Base-by-base conservation (phyloP, 2,329 filamentous ascomycete species). In the Scleromitrula shiraiana region DNA sequence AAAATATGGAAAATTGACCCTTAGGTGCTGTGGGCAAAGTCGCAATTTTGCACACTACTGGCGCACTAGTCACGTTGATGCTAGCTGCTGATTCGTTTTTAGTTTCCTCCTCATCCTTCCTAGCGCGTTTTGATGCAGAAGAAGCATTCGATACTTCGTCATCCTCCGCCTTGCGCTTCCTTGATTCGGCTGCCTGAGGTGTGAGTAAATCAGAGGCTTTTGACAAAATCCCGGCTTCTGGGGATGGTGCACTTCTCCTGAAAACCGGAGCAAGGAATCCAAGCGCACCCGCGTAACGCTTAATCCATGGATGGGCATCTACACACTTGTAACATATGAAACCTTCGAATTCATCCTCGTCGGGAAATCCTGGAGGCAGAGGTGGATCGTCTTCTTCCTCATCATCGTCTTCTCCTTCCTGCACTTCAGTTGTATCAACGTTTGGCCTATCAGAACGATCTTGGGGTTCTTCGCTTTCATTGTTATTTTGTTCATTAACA, bases 251-350 rank as follows among this genome's bases (percentile, higher is more conserved):
- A 46, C 61, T 65, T 50, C 64, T 63, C 49, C 68, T 64, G 51
- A 81, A 83, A 0, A 96, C 77, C 0, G 90, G 77, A 0, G 79
- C 73, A 0, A 97, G 71, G 60, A 98, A 97, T 0, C 90, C 89
- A 0, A 78, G 63, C 0, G 85, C 78, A 2, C 85, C 84, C 5
- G 87, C 89, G 63, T 97, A 97, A 54, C 75, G 74, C 69, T 91
- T 94, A 65, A 97, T 83, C 93, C 93, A 98, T 0, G 89, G 87
- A 58, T 89, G 80, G 1, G 88, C 80, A 33, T 90, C 82, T 12
- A 95, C 77, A 59, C 93, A 98, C 63, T 95, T 94, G 71, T 93
- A 95, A 71, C 93, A 98, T 30, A 98, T 76, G 60, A 97, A 85
- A 23, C 83, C 80, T 45, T 94, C 88, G 56, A 98, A 98, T 24